Base-by-base conservation (phyloP, 2,329 filamentous ascomycete species). In the Diaporthe citri region DNA sequence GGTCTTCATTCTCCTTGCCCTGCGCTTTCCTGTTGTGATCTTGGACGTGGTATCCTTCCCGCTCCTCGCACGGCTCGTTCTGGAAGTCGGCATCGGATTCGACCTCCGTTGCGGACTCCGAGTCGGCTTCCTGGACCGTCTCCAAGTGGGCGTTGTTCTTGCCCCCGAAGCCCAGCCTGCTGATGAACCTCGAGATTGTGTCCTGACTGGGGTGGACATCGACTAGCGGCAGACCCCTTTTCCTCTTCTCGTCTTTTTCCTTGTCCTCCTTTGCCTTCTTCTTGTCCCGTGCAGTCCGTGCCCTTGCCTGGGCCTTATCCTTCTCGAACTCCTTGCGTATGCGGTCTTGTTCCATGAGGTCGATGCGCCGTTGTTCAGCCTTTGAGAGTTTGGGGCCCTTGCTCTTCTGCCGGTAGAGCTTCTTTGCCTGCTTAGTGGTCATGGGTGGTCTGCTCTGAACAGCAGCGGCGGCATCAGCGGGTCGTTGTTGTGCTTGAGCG, bases 171-270 rank as follows among this genome's bases (percentile, higher is more conserved):
- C 80, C 81, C n/a, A 83, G 81, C 0, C 83, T 82, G 48, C 83
- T 82, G 10, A 90, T 81, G 74, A 92, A 92, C 48, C 85, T 80
- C 25, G 89, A 84, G 76, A 92, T 90, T 0, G 87, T 90, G 56
- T 87, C 87, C 79, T 92, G 90, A 46, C 90, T 91, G 0, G 90
- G 87, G 48, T 87, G 85, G 6, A 90, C 88, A 17, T 84, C 85
- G n/a, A 89, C 84, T 6, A 91, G 81, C 20, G 90, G 90, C 74
- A 90, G 74, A 0, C 90, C 88, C 72, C 84, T 87, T 76, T 84
- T 87, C 78, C 83, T 88, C 82, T 87, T 89, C 70, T 84, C 86
- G n/a, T 88, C 86, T 59, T 82, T 83, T 74, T 88, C 87, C 10
- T 85, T 85, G 36, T 85, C 80, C 66, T 90, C 89, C 78, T 88